phyloP scores from a whole-genome alignment of 495 filamentous ascomycete species.

The Trichoderma virens region DNA sequence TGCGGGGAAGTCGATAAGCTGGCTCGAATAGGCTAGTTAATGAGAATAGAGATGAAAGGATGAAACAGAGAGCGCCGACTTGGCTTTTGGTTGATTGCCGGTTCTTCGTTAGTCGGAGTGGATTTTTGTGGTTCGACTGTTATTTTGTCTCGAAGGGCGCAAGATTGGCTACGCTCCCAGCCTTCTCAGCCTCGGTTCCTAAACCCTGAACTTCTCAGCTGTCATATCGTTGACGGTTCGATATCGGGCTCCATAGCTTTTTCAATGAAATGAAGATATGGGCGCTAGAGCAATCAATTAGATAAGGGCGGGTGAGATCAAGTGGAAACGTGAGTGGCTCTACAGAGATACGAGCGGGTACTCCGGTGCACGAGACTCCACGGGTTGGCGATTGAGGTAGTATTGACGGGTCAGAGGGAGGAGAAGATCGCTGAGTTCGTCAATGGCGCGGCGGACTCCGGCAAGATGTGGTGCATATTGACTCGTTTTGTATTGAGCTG shows the following conservation, averaged over 20 bases:
- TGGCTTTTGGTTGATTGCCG: background rate
- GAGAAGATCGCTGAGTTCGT: background rate
- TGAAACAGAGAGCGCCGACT: background rate
- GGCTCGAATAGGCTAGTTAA: background rate
- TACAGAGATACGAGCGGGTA: background rate
- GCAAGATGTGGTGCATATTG: too few relatives aligned
- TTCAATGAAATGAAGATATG: background rate
- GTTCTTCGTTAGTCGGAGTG: background rate
- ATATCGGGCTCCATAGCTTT: background rate
- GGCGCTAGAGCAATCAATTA: background rate
- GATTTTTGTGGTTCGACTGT: background rate
- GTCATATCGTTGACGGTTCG: background rate
- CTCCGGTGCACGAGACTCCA: background rate
- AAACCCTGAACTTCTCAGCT: background rate
- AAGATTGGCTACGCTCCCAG: background rate
- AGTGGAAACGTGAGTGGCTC: background rate
- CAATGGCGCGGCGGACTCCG: background rate
- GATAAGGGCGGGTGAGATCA: background rate
- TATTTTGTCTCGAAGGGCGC: background rate
- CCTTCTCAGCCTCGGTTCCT: background rate
- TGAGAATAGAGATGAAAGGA: background rate
- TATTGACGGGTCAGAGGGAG: background rate
- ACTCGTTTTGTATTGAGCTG: background rate
- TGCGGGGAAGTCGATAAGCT: conserved; percentile 5
- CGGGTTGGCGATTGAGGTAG: background rate